These are phyloP conservation scores for Microbotryomycetes sp. DNA, from an alignment of 1,284 basidiomycete species.

Conservation along the genomic window DNA sequence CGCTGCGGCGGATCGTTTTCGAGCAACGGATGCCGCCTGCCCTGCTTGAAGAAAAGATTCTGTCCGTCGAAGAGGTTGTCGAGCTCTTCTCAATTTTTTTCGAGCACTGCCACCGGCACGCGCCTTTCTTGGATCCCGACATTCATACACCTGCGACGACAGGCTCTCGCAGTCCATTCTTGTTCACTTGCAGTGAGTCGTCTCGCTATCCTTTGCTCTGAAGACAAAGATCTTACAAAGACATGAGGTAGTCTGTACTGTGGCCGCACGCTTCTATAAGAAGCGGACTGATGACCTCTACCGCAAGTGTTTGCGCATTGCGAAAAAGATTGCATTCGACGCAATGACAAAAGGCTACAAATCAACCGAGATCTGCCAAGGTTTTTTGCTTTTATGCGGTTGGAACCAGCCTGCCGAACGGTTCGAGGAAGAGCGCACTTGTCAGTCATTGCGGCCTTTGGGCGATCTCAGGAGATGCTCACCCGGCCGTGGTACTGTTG, in stretches of 20 bases:
- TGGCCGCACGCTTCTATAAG: slow-evolving; percentile 83
- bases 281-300: slow-evolving; percentile 71
- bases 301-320: slow-evolving; percentile 66
- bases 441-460: slow-evolving; percentile 81
- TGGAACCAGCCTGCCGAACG: slow-evolving; percentile 48
- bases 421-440: slow-evolving; percentile 95
- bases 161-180: slow-evolving; percentile 82
- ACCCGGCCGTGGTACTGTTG: slow-evolving; percentile 6
- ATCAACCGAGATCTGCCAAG: slow-evolving; percentile 63
- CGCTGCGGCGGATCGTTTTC: slow-evolving; percentile 75
- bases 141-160: slow-evolving; percentile 89
- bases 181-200: slow-evolving; percentile 67
- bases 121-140: slow-evolving; percentile 64
- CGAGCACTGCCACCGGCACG: slow-evolving; percentile 35
- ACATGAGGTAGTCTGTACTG: slow-evolving; percentile 63
- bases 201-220: too few species aligned
- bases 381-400: slow-evolving; percentile 41
- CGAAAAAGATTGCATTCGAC: slow-evolving; percentile 84
- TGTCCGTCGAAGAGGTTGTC: slow-evolving; percentile 43
- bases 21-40: slow-evolving; percentile 53
- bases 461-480: slow-evolving; percentile 50
- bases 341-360: slow-evolving; percentile 55
- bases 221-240: background rate
- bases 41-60: slow-evolving; percentile 42
- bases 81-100: slow-evolving; percentile 86